These are phyloP conservation scores for Saturnispora quitensis DNA, from an alignment of 805 yeast species.

Conservation along the genomic window DNA sequence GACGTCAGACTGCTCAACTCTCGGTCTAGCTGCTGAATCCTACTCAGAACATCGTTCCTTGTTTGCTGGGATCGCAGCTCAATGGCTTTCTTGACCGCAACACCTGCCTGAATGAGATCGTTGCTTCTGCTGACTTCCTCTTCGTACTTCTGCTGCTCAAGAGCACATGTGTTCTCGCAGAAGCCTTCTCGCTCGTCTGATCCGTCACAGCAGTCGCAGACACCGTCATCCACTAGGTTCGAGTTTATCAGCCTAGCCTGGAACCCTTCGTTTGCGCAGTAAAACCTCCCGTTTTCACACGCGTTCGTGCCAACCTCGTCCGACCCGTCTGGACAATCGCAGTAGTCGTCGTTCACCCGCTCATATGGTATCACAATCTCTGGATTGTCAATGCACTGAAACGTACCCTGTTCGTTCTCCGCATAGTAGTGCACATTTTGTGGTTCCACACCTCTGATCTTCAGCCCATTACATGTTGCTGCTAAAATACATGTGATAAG, in stretches of 20 bases:
- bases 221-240: constrained; percentile 74
- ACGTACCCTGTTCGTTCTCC: constrained; percentile 44
- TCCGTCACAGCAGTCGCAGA: constrained; percentile 98
- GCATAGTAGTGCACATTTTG: constrained; percentile 35
- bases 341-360: constrained; percentile 78
- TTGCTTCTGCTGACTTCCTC: constrained; percentile 13
- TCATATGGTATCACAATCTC: constrained; percentile 48
- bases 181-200: constrained; percentile 57
- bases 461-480: not conserved
- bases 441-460: constrained; percentile 30
- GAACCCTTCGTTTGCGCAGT: constrained; percentile 72
- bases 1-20: constrained; percentile 6
- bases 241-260: constrained; percentile 53
- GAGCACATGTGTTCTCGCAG: constrained; percentile 55
- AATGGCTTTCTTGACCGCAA: constrained; percentile 25
- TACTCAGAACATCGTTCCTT: constrained; percentile 16
- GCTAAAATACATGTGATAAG: not conserved
- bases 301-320: constrained; percentile 97
- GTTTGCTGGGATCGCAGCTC: constrained; percentile 22
- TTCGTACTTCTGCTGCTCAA: constrained; percentile 34
- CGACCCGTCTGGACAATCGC: constrained; percentile 97
- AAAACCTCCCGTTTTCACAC: constrained; percentile 49
- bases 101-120: constrained; percentile 27
- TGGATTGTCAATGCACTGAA: constrained; percentile 66
- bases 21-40: not conserved